These are phyloP conservation scores for Adansonia digitata DNA, from an alignment of 345 rosid species.

Conservation along the genomic window DNA sequence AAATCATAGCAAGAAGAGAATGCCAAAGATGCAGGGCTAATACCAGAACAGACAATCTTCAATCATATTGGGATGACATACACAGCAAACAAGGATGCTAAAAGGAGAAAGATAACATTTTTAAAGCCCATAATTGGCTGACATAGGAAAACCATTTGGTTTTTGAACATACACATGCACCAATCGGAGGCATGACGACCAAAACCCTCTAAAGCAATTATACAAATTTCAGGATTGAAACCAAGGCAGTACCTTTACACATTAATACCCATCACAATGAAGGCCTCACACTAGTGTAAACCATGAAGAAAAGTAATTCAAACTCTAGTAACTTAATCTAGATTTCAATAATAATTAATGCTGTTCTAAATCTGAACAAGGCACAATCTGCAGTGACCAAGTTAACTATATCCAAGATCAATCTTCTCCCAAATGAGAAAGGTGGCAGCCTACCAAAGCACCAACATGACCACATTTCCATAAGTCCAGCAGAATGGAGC, in stretches of 20 bases:
- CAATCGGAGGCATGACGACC: not conserved
- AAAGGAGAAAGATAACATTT: not conserved
- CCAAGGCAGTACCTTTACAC: not conserved
- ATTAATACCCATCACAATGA: not conserved
- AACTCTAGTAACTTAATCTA: not conserved
- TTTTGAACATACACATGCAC: not conserved
- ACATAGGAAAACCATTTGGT: not conserved
- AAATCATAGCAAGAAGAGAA: not conserved
- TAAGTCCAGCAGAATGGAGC: not conserved
- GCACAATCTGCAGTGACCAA: not conserved
- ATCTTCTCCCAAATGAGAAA: not conserved
- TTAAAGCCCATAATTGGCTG: not conserved
- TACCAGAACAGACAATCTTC: not conserved
- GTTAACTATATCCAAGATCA: not conserved
- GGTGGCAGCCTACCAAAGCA: not conserved
- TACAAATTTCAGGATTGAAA: not conserved
- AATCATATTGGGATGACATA: not conserved
- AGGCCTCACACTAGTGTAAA: not conserved
- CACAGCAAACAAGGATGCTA: not conserved
- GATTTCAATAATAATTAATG: not conserved
- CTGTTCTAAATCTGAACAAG: not conserved
- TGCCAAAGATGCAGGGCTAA: not conserved
- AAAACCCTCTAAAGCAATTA: not conserved
- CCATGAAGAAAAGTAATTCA: not conserved
- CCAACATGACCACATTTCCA: not conserved